These are phyloP conservation scores for Metschnikowia baotianmanensis DNA, from an alignment of 805 yeast species.

Conservation along the genomic window DNA sequence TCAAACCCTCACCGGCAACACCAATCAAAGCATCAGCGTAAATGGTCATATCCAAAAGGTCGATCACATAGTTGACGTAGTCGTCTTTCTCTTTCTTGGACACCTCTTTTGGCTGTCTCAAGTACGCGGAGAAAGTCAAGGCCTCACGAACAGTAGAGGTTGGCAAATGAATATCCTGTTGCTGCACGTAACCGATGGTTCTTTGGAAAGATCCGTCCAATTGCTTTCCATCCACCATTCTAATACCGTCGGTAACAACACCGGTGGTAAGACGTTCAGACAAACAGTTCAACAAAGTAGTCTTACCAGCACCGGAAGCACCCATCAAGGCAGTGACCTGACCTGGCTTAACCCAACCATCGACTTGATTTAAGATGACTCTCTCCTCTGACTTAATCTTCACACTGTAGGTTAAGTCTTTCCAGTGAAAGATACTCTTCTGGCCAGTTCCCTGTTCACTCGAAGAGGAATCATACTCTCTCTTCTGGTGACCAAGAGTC, in stretches of 20 bases:
- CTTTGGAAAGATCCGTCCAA: constrained; percentile 68
- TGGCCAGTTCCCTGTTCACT: constrained; percentile 12
- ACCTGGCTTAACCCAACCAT: constrained; percentile 78
- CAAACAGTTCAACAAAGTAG: constrained; percentile 69
- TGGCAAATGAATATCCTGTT: constrained; percentile 72
- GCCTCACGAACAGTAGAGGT: constrained; percentile 75
- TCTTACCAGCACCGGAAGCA: constrained; percentile 85
- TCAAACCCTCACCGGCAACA: constrained; percentile 59
- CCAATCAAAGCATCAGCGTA: constrained; percentile 83
- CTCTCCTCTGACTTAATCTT: constrained; percentile 37
- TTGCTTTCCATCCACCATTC: constrained; percentile 63
- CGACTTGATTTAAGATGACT: constrained; percentile 38
- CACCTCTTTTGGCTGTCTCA: constrained; percentile 64
- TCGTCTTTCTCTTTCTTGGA: constrained; percentile 58
- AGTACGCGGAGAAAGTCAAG: constrained; percentile 63
- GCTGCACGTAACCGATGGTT: constrained; percentile 79
- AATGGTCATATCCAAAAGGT: constrained; percentile 62
- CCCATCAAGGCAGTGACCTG: constrained; percentile 83
- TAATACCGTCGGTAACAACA: constrained; percentile 60
- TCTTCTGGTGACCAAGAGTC: constrained; percentile 26
- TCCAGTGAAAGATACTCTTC: constrained; percentile 36
- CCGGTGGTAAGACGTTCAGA: constrained; percentile 72
- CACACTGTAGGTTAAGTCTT: constrained; percentile 36
- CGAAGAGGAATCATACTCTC: constrained; percentile 12
- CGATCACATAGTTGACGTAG: constrained; percentile 68